A percentile compares a stretch with the other conserved stretches of the same genome.
Evolutionary conservation across 805 yeast species (phyloP).

Genomic region (Candida krabiensis): DNA sequence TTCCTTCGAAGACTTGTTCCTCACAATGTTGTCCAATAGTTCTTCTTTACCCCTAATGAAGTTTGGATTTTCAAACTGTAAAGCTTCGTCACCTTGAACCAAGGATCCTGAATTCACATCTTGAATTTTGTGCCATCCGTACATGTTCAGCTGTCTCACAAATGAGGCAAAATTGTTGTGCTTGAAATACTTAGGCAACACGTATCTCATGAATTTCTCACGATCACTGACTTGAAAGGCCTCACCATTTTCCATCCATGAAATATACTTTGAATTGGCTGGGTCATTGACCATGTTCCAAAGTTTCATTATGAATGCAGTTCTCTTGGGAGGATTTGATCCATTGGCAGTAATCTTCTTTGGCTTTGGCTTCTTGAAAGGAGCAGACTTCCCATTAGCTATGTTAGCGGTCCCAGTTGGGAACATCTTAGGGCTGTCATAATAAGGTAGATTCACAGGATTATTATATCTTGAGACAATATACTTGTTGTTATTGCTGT

Average conservation of each 20-base stretch:
- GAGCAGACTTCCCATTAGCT: constrained; percentile 6
- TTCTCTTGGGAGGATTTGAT: constrained; percentile 51
- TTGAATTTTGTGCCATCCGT: constrained; percentile 98
- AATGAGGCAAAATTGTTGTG: constrained; percentile 94
- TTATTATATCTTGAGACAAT: constrained; percentile 15
- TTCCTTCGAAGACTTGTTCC: constrained; percentile 58
- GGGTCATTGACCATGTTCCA: constrained; percentile 96
- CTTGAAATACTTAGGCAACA: constrained; percentile 90
- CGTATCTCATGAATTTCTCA: constrained; percentile 78
- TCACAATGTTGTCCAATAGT: constrained; percentile 76
- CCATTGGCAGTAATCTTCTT: constrained; percentile 18
- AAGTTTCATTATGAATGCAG: constrained; percentile 89
- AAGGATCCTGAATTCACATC: constrained; percentile 80
- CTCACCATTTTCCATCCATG: constrained; percentile 85
- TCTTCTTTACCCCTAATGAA: constrained; percentile 81
- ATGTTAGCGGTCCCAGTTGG: background rate
- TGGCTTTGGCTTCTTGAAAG: constrained; percentile 27
- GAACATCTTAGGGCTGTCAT: constrained; percentile 11
- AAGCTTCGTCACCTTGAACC: constrained; percentile 68
- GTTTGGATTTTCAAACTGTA: constrained; percentile 86
- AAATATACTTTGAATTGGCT: constrained; percentile 63
- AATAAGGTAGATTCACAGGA: constrained; percentile 11
- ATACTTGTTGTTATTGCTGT: constrained; percentile 5
- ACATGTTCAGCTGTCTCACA: constrained; percentile 96
- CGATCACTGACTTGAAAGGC: constrained; percentile 83